Evolutionary conservation across 805 yeast genomes (phyloP).

Genomic region (Kuraishia capsulata): DNA sequence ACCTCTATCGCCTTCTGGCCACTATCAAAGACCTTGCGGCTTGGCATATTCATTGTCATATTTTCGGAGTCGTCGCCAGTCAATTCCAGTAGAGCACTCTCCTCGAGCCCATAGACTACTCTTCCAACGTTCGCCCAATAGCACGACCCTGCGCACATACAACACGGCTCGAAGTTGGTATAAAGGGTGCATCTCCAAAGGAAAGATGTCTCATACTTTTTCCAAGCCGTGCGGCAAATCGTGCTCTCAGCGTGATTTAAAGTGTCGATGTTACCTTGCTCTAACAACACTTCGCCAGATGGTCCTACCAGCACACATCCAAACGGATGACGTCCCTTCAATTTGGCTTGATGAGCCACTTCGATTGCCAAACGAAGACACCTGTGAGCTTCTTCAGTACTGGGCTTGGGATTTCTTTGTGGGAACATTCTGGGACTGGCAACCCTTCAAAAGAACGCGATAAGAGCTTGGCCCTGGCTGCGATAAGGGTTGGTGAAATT

Average conservation of each 20-base stretch:
- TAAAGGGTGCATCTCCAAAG: constrained; percentile 20
- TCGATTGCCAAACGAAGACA: constrained; percentile 6
- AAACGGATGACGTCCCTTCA: constrained; percentile 17
- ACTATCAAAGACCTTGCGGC: constrained; percentile 10
- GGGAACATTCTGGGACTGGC: constrained; percentile 1
- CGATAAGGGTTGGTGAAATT: too few relatives aligned
- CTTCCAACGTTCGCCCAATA: constrained; percentile 21
- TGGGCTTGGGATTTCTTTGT: not conserved
- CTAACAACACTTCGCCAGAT: constrained; percentile 12
- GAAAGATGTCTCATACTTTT: constrained; percentile 10
- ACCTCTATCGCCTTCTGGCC: constrained; percentile 20
- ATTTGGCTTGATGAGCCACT: constrained; percentile 13
- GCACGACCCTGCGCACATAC: constrained; percentile 20
- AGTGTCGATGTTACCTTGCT: constrained; percentile 19
- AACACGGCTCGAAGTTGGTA: constrained; percentile 22
- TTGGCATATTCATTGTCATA: constrained; percentile 16
- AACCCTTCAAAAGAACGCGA: too few relatives aligned
- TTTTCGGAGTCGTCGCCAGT: constrained; percentile 17
- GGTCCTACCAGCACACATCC: constrained; percentile 20
- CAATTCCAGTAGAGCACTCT: constrained; percentile 10
- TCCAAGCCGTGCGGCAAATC: constrained; percentile 13
- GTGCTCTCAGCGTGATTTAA: constrained; percentile 20
- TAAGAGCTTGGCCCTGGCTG: too few relatives aligned
- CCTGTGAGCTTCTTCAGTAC: not conserved
- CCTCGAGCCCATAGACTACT: constrained; percentile 16